Conservation (phyloP, 163 green algal genomes). For the Chlorella variabilis region DNA sequence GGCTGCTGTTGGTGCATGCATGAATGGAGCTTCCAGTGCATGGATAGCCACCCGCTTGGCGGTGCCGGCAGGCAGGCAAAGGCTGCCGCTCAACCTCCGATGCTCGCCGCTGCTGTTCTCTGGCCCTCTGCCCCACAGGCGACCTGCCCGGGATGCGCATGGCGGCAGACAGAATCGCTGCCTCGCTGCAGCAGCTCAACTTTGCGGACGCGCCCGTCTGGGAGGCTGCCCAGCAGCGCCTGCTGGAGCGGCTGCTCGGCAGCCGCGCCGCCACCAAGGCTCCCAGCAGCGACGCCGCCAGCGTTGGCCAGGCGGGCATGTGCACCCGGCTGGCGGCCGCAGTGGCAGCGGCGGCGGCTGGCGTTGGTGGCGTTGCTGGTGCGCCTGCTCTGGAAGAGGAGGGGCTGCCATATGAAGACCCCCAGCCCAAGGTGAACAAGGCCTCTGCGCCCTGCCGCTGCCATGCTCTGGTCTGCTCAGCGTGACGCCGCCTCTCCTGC, state of each 20-base stretch:
- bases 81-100: too few relatives aligned
- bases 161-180: slow-evolving; percentile 34
- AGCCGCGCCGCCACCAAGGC: neutral
- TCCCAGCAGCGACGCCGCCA: too few relatives aligned
- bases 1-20: too few relatives aligned
- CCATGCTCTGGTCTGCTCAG: too few relatives aligned
- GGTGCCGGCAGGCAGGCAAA: too few relatives aligned
- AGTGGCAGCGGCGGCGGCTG: neutral
- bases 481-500: neutral
- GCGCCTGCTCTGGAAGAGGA: slow-evolving; percentile 38
- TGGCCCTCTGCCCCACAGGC: neutral
- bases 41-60: too few relatives aligned
- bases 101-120: neutral
- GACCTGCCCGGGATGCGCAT: slow-evolving; percentile 27
- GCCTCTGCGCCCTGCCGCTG: too few relatives aligned
- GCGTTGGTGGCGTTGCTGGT: neutral
- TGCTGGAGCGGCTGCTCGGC: neutral
- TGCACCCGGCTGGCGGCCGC: neutral
- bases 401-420: slow-evolving; percentile 26
- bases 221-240: neutral
- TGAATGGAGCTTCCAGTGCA: too few relatives aligned
- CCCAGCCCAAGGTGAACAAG: slow-evolving; percentile 17
- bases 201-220: slow-evolving; percentile 12
- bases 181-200: slow-evolving; percentile 8
- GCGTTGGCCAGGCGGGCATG: neutral